Evolutionary conservation across 768 basidiomycete genomes (phyloP).

Genomic region (Leucosporidium creatinivorum): DNA sequence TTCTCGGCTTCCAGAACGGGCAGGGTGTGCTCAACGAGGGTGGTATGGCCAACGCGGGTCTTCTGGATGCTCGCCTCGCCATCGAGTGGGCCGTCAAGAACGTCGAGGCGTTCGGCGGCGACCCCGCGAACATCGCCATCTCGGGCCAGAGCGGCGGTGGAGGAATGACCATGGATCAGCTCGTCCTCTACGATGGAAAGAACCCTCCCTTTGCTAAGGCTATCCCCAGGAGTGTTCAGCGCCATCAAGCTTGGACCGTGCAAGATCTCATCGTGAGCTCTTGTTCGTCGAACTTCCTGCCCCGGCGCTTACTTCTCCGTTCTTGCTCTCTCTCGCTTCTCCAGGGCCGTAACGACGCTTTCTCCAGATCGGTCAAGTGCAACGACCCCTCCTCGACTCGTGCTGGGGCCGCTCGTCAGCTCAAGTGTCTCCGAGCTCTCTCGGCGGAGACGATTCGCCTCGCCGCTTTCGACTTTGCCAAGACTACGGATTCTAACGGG

Average conservation of each 20-base stretch:
- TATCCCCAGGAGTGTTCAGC: slow-evolving; percentile 15
- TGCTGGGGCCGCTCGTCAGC: slow-evolving; percentile 8
- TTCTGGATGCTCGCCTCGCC: slow-evolving; percentile 21
- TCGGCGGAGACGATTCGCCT: slow-evolving; percentile 12
- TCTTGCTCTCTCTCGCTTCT: not conserved
- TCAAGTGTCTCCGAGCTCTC: slow-evolving; percentile 1
- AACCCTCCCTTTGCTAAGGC: slow-evolving; percentile 21
- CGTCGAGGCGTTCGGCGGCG: slow-evolving; percentile 27
- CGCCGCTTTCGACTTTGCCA: slow-evolving; percentile 5
- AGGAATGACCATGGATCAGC: slow-evolving; percentile 10
- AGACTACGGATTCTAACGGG: not conserved
- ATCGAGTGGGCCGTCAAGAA: slow-evolving; percentile 22
- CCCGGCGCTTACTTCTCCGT: fast-evolving
- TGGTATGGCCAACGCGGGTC: slow-evolving; percentile 17
- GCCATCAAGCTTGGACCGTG: slow-evolving; percentile 5
- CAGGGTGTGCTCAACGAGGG: slow-evolving; percentile 4
- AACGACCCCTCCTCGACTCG: slow-evolving; percentile 1
- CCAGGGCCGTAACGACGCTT: slow-evolving; percentile 13
- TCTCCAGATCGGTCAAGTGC: slow-evolving; percentile 6
- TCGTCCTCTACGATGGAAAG: slow-evolving; percentile 22
- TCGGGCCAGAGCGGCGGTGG: slow-evolving; percentile 25
- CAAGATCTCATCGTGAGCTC: slow-evolving; percentile 7
- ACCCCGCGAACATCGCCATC: slow-evolving; percentile 25
- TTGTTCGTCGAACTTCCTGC: no score
- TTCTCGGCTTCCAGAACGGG: slow-evolving; percentile 16